Conservation (phyloP, 73 alveolate genomes). For the Paramecium caudatum region DNA sequence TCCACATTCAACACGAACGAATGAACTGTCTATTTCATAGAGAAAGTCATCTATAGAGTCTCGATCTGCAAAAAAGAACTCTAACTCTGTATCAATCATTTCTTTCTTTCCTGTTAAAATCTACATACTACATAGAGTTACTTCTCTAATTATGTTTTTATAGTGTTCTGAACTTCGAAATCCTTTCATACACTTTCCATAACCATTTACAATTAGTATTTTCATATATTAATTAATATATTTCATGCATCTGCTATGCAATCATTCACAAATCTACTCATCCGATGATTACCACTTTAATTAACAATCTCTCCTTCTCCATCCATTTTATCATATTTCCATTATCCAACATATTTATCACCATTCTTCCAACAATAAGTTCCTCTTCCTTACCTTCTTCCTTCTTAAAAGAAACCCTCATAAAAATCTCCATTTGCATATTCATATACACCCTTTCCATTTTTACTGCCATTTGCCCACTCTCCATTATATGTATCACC, state of each 20-base stretch:
- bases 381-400: conserved; percentile 77
- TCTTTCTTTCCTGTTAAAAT: conserved; percentile 54
- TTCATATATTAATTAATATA: background rate
- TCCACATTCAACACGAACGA: conserved; percentile 75
- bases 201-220: conserved; percentile 39
- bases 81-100: conserved; percentile 71
- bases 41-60: conserved; percentile 79
- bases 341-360: conserved; percentile 69
- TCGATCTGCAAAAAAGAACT: conserved; percentile 67
- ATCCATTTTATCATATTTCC: conserved; percentile 78
- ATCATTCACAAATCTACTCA: background rate
- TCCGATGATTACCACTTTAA: background rate
- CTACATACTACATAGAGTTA: background rate
- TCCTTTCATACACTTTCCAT: conserved; percentile 50
- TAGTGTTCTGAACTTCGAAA: conserved; percentile 18
- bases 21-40: conserved; percentile 80
- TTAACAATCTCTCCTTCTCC: conserved; percentile 58
- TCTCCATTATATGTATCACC: conserved; percentile 79
- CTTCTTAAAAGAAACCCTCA: conserved; percentile 77
- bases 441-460: conserved; percentile 77
- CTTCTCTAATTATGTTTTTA: conserved; percentile 14
- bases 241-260: background rate
- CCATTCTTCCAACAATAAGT: conserved; percentile 79
- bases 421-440: conserved; percentile 76
- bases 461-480: conserved; percentile 74